These are phyloP conservation scores for Entomortierella chlamydospora DNA, from an alignment of 192 early-diverging fungal genomes.

Conservation along the genomic window DNA sequence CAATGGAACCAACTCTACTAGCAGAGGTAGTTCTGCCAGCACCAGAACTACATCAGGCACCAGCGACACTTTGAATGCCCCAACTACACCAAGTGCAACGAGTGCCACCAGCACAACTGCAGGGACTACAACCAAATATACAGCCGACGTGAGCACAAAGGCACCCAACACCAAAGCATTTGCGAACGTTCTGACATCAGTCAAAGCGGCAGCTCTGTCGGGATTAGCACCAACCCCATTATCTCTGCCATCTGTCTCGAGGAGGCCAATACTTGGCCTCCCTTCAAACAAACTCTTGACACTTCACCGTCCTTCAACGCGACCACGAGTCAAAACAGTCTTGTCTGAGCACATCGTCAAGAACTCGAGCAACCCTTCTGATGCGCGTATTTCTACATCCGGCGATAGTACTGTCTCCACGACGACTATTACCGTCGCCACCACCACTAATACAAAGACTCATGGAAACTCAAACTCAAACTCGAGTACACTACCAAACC, in stretches of 20 bases:
- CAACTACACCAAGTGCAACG: background rate
- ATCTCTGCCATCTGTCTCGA: background rate
- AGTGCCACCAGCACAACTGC: background rate
- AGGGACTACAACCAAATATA: background rate
- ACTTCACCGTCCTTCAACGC: background rate
- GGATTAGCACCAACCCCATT: background rate
- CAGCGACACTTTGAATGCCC: background rate
- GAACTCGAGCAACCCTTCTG: background rate
- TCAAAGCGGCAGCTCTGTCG: constrained; percentile 1
- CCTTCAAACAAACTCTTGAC: background rate
- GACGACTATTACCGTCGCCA: background rate
- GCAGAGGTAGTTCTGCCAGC: background rate
- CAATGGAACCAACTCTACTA: background rate
- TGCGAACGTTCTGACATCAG: background rate
- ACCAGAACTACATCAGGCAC: background rate
- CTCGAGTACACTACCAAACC: constrained; percentile 2
- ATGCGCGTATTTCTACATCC: background rate
- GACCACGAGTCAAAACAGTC: background rate
- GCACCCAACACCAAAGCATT: background rate
- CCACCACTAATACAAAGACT: background rate
- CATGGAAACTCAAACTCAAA: background rate
- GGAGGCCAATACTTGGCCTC: background rate
- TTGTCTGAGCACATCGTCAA: background rate
- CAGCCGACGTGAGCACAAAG: background rate
- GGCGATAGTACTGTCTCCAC: background rate